Evolutionary conservation across 495 filamentous ascomycete genomes (phyloP), one percentile per base, ranked within the genome.

Genomic region (Daldinia caldariorum): DNA sequence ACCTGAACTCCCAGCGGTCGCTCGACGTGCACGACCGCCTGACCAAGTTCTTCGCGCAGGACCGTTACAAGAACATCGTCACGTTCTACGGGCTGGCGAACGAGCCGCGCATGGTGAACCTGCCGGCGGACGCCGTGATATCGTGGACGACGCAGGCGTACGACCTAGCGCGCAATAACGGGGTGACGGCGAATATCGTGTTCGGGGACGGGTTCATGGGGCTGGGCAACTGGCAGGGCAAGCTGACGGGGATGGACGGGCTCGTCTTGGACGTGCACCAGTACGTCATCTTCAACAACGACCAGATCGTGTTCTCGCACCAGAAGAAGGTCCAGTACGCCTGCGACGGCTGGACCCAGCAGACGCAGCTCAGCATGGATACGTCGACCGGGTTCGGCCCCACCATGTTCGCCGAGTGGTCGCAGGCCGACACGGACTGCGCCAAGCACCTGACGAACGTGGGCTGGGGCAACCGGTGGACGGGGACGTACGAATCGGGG

Each of bases 371-470:
- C 55, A 90, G 89, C 77, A 88, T 92, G 79, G 84, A 90, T 78
- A 89, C 84, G 1, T 76, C 84, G 13, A 92, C 89, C 7, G 96
- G 95, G 41, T 99, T 94, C 84, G 96, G 96, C 0, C 95, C 95
- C 5, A 97, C 94, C n/a, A 89, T 98, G 58, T 92, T 94, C 77
- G 96, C 94, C 72, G 96, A 99, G 85, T 99, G 94, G 93, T 93
- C 90, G 3, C 95, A 98, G 84, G 94, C 96, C 47, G 96, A 99
- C 76, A 98, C 96, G 12, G 96, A 99, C 81, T 99, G 96, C 81
- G 88, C 93, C 2, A 68, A 85, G 69, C 89, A 94, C 74, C 85
- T 99, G 64, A 98, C 97, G 78, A 93, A 97, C 77, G 93, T 97
- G 57, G 91, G 90, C 70, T 84, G 87, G 67, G 96, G 96, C 59